Percentiles rank a stretch among this genome's conserved stretches.
These are phyloP conservation scores for Dalbergia oliveri DNA, from an alignment of 306 rosid genomes.

Conservation along the genomic window DNA sequence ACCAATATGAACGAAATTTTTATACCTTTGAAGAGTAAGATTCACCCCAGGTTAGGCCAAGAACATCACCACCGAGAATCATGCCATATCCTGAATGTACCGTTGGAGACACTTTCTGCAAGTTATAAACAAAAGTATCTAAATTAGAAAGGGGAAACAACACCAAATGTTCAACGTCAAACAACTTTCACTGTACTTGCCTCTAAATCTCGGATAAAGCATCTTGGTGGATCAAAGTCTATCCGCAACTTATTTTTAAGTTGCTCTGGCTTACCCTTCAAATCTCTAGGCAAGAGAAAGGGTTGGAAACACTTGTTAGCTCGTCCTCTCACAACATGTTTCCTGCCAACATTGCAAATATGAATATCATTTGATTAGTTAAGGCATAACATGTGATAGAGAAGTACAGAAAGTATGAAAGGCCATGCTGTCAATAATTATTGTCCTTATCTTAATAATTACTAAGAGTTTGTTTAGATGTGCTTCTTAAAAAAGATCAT, in stretches of 20 bases:
- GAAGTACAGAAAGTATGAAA: conserved; percentile 28
- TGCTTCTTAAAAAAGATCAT: no score
- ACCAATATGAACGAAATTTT: background rate
- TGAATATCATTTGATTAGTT: conserved; percentile 31
- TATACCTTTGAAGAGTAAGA: conserved; percentile 72
- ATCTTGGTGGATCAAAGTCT: conserved; percentile 84
- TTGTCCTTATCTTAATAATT: background rate
- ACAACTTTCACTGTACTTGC: conserved; percentile 54
- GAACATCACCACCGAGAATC: conserved; percentile 95
- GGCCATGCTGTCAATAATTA: conserved; percentile 2
- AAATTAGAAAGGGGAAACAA: conserved; percentile 38
- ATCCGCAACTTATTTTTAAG: conserved; percentile 74
- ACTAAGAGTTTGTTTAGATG: no score
- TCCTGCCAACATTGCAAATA: conserved; percentile 58
- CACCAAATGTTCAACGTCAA: conserved; percentile 10
- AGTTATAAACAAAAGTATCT: conserved; percentile 31
- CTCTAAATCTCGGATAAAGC: conserved; percentile 78
- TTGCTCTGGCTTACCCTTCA: conserved; percentile 67
- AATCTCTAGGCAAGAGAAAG: conserved; percentile 71
- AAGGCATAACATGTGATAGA: conserved; percentile 18
- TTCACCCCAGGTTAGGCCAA: conserved; percentile 90
- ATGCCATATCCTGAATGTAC: conserved; percentile 77
- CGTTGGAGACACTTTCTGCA: conserved; percentile 69
- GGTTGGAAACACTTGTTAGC: conserved; percentile 78
- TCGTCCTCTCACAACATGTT: conserved; percentile 68